These are phyloP conservation scores for Xylaria sp. DNA, from an alignment of 2,329 filamentous ascomycete species.

Conservation along the genomic window DNA sequence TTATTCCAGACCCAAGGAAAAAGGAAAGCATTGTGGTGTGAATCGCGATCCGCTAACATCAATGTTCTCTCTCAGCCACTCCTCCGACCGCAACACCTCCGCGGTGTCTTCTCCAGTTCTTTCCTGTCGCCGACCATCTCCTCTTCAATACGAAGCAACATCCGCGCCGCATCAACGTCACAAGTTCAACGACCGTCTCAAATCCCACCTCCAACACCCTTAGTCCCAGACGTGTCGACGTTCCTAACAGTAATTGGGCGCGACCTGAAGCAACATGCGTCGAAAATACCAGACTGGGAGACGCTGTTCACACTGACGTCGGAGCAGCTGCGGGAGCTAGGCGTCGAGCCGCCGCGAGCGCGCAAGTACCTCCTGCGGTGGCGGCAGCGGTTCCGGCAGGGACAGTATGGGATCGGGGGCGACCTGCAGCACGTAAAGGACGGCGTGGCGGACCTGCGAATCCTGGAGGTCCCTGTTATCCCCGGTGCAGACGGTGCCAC, in stretches of 20 bases:
- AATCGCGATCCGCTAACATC: conserved; percentile 16
- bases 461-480: conserved; percentile 45
- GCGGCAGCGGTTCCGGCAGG: conserved; percentile 84
- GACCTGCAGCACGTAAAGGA: conserved; percentile 77
- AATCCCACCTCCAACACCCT: conserved; percentile 79
- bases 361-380: conserved; percentile 88
- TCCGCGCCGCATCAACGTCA: conserved; percentile 31
- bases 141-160: conserved; percentile 32
- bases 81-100: conserved; percentile 47
- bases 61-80: conserved; percentile 41
- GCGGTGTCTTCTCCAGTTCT: conserved; percentile 36
- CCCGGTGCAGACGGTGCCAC: conserved; percentile 47
- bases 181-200: conserved; percentile 25
- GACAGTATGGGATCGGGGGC: conserved; percentile 82
- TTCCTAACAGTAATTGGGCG: conserved; percentile 94
- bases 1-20: neutral
- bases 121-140: conserved; percentile 3
- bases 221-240: conserved; percentile 84
- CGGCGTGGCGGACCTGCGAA: conserved; percentile 50
- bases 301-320: conserved; percentile 86
- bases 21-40: neutral
- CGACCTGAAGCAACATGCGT: conserved; percentile 80
- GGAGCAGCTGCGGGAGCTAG: conserved; percentile 80
- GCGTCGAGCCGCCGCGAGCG: conserved; percentile 85
- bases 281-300: conserved; percentile 92